Percentiles rank a stretch among this genome's conserved stretches.
Evolutionary conservation across 108 stramenopile genomes (phyloP).

Genomic region (Skeletonema tropicum): DNA sequence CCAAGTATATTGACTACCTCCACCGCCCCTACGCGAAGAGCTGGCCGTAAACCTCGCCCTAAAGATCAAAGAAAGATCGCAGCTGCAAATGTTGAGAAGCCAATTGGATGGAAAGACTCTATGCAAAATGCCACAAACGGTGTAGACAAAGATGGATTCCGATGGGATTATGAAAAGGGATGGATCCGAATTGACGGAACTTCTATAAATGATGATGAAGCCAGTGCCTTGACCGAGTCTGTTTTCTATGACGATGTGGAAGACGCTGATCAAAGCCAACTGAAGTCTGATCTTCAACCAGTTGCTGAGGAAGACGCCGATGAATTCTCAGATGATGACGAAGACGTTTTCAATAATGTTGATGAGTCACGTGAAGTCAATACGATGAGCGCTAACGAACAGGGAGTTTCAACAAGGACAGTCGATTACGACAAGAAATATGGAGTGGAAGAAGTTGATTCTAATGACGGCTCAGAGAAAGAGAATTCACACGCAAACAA

Average conservation of each 20-base stretch:
- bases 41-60: slow-evolving; percentile 23
- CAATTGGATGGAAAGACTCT: slow-evolving; percentile 69
- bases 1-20: slow-evolving; percentile 22
- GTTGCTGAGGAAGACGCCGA: slow-evolving; percentile 54
- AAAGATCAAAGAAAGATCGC: slow-evolving; percentile 35
- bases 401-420: neutral
- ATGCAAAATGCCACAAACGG: slow-evolving; percentile 71
- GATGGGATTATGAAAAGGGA: slow-evolving; percentile 74
- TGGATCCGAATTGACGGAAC: slow-evolving; percentile 51
- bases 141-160: slow-evolving; percentile 39
- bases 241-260: slow-evolving; percentile 1
- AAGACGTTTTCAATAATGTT: slow-evolving; percentile 5
- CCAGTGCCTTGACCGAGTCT: slow-evolving; percentile 35
- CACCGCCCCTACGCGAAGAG: slow-evolving; percentile 26
- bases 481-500: neutral
- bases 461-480: neutral
- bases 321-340: slow-evolving; percentile 17
- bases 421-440: slow-evolving; percentile 1
- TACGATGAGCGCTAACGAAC: neutral
- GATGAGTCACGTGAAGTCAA: neutral
- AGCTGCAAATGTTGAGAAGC: slow-evolving; percentile 16
- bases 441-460: neutral
- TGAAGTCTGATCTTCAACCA: slow-evolving; percentile 48
- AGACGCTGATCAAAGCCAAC: neutral
- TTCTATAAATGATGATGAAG: slow-evolving; percentile 38